A percentile compares a stretch with the other conserved stretches of the same genome.
Conservation (phyloP, 1,284 basidiomycete genomes). For the Rhodotorula sp. region DNA sequence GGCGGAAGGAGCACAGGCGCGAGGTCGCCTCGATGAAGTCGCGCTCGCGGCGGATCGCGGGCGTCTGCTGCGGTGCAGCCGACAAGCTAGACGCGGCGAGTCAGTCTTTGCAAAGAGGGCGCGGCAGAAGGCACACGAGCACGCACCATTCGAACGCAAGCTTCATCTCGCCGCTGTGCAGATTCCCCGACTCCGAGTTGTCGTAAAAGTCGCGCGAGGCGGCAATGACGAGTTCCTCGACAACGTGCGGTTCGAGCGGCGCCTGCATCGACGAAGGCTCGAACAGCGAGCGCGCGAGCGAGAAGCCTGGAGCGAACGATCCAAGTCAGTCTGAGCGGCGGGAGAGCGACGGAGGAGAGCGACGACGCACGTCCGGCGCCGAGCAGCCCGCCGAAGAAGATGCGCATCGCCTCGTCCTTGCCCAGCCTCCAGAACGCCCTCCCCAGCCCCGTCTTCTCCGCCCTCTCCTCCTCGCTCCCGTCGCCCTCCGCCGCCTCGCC, state of each 20-base stretch:
- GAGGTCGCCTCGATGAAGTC: conserved; percentile 94
- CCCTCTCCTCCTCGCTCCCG: conserved; percentile 46
- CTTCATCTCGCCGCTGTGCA: conserved; percentile 90
- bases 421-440: conserved; percentile 75
- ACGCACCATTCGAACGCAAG: conserved; percentile 85
- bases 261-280: conserved; percentile 59
- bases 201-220: conserved; percentile 88
- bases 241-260: conserved; percentile 56
- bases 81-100: conserved; percentile 60
- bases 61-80: conserved; percentile 64
- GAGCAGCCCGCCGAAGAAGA: conserved; percentile 80
- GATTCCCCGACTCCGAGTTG: conserved; percentile 85
- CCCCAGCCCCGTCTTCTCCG: conserved; percentile 46
- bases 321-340: no score
- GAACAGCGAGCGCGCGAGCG: conserved; percentile 69
- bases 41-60: conserved; percentile 67
- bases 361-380: conserved; percentile 76
- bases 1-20: conserved; percentile 76
- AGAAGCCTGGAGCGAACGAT: conserved; percentile 63
- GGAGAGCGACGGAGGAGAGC: background rate
- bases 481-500: conserved; percentile 51
- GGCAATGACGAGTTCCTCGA: conserved; percentile 76
- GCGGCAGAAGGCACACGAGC: background rate
- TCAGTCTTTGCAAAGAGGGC: background rate
- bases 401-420: conserved; percentile 67